Conservation (phyloP, 495 filamentous ascomycete genomes). For the Echria macrotheca region DNA sequence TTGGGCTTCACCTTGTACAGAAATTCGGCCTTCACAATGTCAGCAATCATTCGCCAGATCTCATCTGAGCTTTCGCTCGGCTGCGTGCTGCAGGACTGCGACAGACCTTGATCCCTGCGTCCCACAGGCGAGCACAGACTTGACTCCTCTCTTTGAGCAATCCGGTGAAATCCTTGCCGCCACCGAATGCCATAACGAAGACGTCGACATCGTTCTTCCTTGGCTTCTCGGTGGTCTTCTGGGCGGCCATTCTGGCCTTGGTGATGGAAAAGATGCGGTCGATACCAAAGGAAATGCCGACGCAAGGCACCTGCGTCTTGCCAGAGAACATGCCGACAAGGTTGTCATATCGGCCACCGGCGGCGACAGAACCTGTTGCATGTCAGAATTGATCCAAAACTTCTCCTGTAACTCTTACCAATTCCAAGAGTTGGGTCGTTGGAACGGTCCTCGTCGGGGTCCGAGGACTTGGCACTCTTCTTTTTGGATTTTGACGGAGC, state of each 20-base stretch:
- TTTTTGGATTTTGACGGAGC: conserved; percentile 44
- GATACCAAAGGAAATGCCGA: conserved; percentile 91
- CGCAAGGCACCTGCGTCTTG: conserved; percentile 79
- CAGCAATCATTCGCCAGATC: not conserved
- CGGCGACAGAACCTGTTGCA: conserved; percentile 56
- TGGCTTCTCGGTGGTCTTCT: conserved; percentile 40
- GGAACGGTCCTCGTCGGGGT: conserved; percentile 73
- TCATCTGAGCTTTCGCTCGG: too few relatives aligned
- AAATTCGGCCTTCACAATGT: conserved; percentile 59
- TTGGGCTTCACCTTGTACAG: conserved; percentile 76
- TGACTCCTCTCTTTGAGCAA: conserved; percentile 12
- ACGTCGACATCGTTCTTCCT: conserved; percentile 68
- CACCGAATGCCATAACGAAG: conserved; percentile 89
- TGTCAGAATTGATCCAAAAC: conserved; percentile 79
- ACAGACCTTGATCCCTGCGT: conserved; percentile 53
- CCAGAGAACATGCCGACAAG: conserved; percentile 86
- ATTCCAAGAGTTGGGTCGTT: conserved; percentile 79
- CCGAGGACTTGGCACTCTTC: conserved; percentile 51
- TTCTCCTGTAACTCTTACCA: conserved; percentile 53
- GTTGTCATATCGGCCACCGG: conserved; percentile 89
- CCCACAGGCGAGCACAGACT: conserved; percentile 51
- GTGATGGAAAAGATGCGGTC: conserved; percentile 93
- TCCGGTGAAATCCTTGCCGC: conserved; percentile 59
- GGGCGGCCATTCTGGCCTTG: conserved; percentile 61
- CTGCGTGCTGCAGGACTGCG: not conserved